Evolutionary conservation across 352 stramenopile genomes (phyloP).

Genomic region (Phytopythium ostracodes): DNA sequence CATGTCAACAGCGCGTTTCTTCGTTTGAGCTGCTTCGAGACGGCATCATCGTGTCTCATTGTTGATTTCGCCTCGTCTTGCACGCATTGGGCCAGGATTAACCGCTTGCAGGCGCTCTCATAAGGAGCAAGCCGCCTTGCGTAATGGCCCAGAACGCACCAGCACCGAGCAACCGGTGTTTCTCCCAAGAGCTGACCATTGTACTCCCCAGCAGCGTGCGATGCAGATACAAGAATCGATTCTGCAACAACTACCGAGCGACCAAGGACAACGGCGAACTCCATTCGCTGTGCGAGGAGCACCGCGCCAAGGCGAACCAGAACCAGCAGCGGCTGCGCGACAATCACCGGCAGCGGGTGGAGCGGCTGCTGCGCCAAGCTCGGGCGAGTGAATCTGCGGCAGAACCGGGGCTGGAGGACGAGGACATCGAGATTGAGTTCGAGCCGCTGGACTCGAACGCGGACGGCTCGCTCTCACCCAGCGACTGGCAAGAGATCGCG

Average conservation of each 20-base stretch:
- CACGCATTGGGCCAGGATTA: background rate
- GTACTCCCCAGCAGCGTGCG: constrained; percentile 11
- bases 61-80: background rate
- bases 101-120: background rate
- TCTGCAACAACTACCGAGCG: constrained; percentile 28
- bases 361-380: background rate
- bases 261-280: constrained; percentile 35
- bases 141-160: background rate
- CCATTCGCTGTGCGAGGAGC: constrained; percentile 33
- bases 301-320: constrained; percentile 32
- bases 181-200: background rate
- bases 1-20: background rate
- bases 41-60: background rate
- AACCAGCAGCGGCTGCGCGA: constrained; percentile 32
- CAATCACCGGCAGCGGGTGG: constrained; percentile 12
- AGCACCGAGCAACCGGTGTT: background rate
- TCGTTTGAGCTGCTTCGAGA: background rate
- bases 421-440: background rate
- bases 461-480: background rate
- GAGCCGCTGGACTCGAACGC: background rate
- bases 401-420: no score
- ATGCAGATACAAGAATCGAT: constrained; percentile 28
- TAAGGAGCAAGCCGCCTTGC: background rate
- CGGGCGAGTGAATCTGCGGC: background rate
- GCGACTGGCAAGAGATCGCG: constrained; percentile 1